Conservation (phyloP, 257 asterid species). For the Fraxinus americana region DNA sequence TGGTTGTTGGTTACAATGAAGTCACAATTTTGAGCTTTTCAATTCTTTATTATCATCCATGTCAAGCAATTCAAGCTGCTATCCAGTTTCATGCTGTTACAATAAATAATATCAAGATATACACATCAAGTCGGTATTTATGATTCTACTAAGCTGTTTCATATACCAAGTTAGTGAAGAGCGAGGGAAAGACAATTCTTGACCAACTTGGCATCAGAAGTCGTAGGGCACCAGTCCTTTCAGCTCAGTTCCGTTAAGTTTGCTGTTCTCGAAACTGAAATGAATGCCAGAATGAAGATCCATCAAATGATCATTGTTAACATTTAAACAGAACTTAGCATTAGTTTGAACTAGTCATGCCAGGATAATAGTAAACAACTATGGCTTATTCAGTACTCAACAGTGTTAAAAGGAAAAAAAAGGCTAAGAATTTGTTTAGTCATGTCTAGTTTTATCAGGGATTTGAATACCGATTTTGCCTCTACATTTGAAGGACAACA, state of each 20-base stretch:
- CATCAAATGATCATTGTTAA: neutral
- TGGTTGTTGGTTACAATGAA: neutral
- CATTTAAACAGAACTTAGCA: neutral
- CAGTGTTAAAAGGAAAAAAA: neutral
- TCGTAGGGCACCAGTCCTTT: constrained; percentile 84
- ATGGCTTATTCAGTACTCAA: neutral
- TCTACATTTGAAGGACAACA: neutral
- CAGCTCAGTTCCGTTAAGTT: constrained; percentile 81
- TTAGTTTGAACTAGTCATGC: neutral
- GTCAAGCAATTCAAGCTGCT: constrained; percentile 21
- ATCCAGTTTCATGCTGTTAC: constrained; percentile 11
- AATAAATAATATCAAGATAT: constrained; percentile 19
- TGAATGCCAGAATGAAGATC: neutral
- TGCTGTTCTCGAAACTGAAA: constrained; percentile 71
- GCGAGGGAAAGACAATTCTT: constrained; percentile 1
- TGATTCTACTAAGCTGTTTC: neutral
- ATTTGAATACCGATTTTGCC: neutral
- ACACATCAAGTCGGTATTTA: constrained; percentile 10
- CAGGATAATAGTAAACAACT: neutral
- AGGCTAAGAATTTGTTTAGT: too few relatives aligned
- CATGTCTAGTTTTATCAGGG: neutral
- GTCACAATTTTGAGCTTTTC: neutral
- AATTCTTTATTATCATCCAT: constrained; percentile 10
- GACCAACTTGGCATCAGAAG: constrained; percentile 65
- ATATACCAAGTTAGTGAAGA: neutral